phyloP scores from a whole-genome alignment of 352 stramenopile species.

The Globisporangium abappressorium region DNA sequence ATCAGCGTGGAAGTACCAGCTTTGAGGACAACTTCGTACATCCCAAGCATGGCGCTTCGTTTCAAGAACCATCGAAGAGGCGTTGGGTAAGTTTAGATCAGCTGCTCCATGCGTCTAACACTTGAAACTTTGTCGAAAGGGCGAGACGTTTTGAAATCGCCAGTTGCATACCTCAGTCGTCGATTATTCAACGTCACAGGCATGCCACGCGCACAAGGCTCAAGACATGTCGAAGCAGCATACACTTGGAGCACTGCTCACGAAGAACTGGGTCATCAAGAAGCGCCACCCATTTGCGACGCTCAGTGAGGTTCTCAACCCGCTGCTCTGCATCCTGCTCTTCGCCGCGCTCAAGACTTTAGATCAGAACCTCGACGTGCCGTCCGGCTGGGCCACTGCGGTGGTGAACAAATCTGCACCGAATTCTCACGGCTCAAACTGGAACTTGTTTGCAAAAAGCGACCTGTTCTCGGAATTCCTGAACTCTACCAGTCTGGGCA shows the following conservation, averaged over 20 bases:
- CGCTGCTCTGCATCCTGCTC: slow-evolving; percentile 68
- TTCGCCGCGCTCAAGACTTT: slow-evolving; percentile 67
- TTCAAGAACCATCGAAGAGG: too few relatives aligned
- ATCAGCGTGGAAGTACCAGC: too few relatives aligned
- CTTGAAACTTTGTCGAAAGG: too few relatives aligned
- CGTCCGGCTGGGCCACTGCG: slow-evolving; percentile 42
- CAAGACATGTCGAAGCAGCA: background rate
- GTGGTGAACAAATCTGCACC: slow-evolving; percentile 31
- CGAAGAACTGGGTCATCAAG: slow-evolving; percentile 80
- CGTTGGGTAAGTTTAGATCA: too few relatives aligned
- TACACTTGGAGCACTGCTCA: slow-evolving; percentile 43
- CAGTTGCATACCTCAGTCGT: too few relatives aligned
- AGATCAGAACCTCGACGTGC: slow-evolving; percentile 44
- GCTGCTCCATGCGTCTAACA: too few relatives aligned
- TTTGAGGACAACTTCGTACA: too few relatives aligned
- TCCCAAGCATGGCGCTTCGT: too few relatives aligned
- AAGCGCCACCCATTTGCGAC: slow-evolving; percentile 58
- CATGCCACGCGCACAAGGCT: too few relatives aligned
- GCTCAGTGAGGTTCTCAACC: slow-evolving; percentile 61
- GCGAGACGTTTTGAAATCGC: too few relatives aligned
- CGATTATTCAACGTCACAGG: too few relatives aligned
- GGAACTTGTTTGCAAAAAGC: slow-evolving; percentile 39
- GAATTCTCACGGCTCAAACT: slow-evolving; percentile 28
- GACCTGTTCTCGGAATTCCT: slow-evolving; percentile 25
- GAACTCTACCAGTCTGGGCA: background rate